Base-by-base conservation (phyloP, 768 basidiomycete genomes). In the Amylocystis lapponica region DNA sequence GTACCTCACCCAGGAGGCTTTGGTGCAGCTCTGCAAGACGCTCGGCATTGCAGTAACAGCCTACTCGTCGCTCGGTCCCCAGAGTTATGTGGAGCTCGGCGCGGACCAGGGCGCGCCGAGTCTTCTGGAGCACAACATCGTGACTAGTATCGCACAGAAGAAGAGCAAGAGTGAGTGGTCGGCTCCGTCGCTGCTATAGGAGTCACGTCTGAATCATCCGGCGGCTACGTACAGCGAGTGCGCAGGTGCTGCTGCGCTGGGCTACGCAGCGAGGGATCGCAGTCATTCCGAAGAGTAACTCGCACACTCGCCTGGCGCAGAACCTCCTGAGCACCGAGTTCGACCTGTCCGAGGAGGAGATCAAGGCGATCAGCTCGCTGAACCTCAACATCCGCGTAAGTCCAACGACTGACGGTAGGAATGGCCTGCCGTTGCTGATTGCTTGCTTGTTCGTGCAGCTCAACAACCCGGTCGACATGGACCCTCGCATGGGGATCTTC, bases 381-480 rank as follows among this genome's bases (percentile, higher is more conserved):
- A 82, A 90, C 64, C 64, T 65, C 37, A 72, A 79, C 56, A 59
- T 79, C 52, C 74, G 84, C 62, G 83, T 86, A 60, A 49, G 78
- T 62, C 21, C 19, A 21, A 16, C 21, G 43, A 33, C 20, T 54
- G 46, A 56, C 40, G 45, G n/a, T 45, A n/a, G n/a, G n/a, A n/a
- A n/a, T n/a, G n/a, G n/a, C n/a, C 5, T 21, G n/a, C n/a, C n/a
- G n/a, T n/a, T n/a, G n/a, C n/a, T n/a, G n/a, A n/a, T n/a, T n/a
- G n/a, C n/a, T n/a, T 20, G 26, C 12, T 23, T 31, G 2, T 20
- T 34, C 25, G 43, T 27, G 22, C 47, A 86, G 83, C 54, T 86
- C 57, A 87, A 87, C 62, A 66, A 89, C 61, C 86, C 86, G 7
- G 73, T 61, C 27, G 76, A 76, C 17, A 81, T 86, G 30, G 81